These are phyloP conservation scores for Mercurialis annua DNA, from an alignment of 345 rosid genomes.

Conservation along the genomic window DNA sequence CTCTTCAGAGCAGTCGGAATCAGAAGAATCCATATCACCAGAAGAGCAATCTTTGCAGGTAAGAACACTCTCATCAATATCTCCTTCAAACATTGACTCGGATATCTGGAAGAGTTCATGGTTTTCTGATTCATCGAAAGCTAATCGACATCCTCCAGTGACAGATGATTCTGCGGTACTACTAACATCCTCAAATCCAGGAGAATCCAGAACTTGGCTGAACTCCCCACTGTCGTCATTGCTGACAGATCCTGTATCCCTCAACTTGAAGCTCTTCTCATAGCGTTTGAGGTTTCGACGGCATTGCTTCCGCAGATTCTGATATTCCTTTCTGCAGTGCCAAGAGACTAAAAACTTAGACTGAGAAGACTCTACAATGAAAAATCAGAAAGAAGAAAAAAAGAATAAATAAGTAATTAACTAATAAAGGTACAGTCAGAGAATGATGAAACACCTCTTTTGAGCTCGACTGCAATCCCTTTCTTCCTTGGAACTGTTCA, in stretches of 20 bases:
- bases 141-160: conserved; percentile 24
- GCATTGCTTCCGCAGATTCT: conserved; percentile 60
- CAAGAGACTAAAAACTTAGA: conserved; percentile 7
- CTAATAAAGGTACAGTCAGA: neutral
- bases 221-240: conserved; percentile 37
- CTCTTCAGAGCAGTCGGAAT: conserved; percentile 57
- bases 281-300: conserved; percentile 33
- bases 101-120: conserved; percentile 22
- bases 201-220: conserved; percentile 49
- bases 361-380: neutral
- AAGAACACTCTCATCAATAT: conserved; percentile 41
- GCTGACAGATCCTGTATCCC: conserved; percentile 39
- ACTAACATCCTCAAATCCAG: conserved; percentile 37
- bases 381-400: neutral
- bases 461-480: conserved; percentile 45
- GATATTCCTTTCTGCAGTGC: conserved; percentile 62
- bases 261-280: conserved; percentile 38
- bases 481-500: conserved; percentile 67
- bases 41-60: conserved; percentile 44
- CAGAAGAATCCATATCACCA: conserved; percentile 52
- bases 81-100: conserved; percentile 34
- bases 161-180: conserved; percentile 33
- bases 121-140: conserved; percentile 29
- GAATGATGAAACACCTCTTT: conserved; percentile 52
- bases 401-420: neutral